A percentile compares a stretch with the other conserved stretches of the same genome.
Conservation (phyloP, 192 early-diverging fungal genomes). For the Coemansia sp. region DNA sequence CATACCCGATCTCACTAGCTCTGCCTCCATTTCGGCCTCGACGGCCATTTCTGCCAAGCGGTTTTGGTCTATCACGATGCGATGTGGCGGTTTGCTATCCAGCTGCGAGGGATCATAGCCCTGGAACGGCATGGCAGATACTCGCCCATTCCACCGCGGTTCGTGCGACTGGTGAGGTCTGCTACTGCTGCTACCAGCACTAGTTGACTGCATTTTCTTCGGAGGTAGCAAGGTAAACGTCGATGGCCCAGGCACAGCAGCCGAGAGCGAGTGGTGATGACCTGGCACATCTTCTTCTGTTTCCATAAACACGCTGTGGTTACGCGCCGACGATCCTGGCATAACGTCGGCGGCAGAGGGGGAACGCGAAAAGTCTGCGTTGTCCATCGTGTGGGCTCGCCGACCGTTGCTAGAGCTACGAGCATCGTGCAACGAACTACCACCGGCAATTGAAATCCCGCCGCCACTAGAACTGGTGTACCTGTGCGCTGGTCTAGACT, state of each 20-base stretch:
- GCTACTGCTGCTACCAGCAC: slow-evolving; percentile 4
- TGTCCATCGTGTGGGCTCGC: slow-evolving; percentile 41
- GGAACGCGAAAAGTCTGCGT: slow-evolving; percentile 23
- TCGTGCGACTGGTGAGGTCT: slow-evolving; percentile 15
- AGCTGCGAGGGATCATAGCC: slow-evolving; percentile 33
- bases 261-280: slow-evolving; percentile 4
- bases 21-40: slow-evolving; percentile 49
- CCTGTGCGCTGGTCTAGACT: slow-evolving; percentile 11
- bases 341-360: not conserved
- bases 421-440: not conserved
- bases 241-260: not conserved
- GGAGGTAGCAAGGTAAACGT: not conserved
- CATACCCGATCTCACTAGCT: slow-evolving; percentile 45
- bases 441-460: not conserved
- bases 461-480: slow-evolving; percentile 27
- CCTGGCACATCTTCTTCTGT: slow-evolving; percentile 16
- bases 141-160: slow-evolving; percentile 44
- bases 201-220: not conserved
- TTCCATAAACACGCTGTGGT: slow-evolving; percentile 36
- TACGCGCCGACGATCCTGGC: slow-evolving; percentile 3
- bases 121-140: slow-evolving; percentile 45
- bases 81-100: slow-evolving; percentile 11
- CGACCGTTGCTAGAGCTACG: slow-evolving; percentile 10
- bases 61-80: slow-evolving; percentile 20
- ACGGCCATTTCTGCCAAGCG: slow-evolving; percentile 39